Percentiles rank a stretch among this genome's conserved stretches.
Evolutionary conservation across 768 basidiomycete species (phyloP).

Genomic region (Mycena floridula): DNA sequence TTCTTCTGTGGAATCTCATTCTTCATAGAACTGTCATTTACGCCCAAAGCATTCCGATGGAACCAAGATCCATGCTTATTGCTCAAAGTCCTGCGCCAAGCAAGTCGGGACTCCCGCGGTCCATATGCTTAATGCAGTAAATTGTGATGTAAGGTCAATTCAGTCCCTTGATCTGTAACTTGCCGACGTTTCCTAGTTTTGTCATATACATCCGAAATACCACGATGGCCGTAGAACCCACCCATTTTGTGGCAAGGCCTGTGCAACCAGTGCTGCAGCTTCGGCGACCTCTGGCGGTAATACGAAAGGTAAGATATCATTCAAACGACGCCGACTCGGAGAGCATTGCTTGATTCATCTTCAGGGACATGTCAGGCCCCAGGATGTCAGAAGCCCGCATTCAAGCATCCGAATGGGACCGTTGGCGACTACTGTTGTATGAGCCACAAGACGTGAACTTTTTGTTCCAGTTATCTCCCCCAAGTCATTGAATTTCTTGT

Average conservation of each 20-base stretch:
- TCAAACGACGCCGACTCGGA: slow-evolving; percentile 6
- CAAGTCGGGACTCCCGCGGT: slow-evolving; percentile 4
- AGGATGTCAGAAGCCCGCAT: slow-evolving; percentile 40
- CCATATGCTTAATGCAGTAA: slow-evolving; percentile 21
- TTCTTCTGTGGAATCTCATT: slow-evolving; percentile 6
- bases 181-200: slow-evolving; percentile 38
- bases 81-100: slow-evolving; percentile 52
- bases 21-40: slow-evolving; percentile 43
- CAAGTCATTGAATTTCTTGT: background rate
- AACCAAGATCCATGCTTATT: slow-evolving; percentile 49
- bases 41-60: slow-evolving; percentile 55
- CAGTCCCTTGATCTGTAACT: slow-evolving; percentile 1
- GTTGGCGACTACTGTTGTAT: slow-evolving; percentile 43
- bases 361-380: slow-evolving; percentile 45
- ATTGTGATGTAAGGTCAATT: slow-evolving; percentile 41
- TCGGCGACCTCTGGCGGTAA: slow-evolving; percentile 8
- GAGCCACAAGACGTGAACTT: slow-evolving; percentile 43
- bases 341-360: slow-evolving; percentile 12
- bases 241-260: slow-evolving; percentile 59
- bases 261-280: slow-evolving; percentile 41
- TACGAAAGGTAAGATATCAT: slow-evolving; percentile 10
- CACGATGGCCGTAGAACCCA: slow-evolving; percentile 52
- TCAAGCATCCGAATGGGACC: slow-evolving; percentile 32
- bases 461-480: no score
- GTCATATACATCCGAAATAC: slow-evolving; percentile 54